Evolutionary conservation across 2,329 filamentous ascomycete species (phyloP).

Genomic region (Keithomyces neogunnii): DNA sequence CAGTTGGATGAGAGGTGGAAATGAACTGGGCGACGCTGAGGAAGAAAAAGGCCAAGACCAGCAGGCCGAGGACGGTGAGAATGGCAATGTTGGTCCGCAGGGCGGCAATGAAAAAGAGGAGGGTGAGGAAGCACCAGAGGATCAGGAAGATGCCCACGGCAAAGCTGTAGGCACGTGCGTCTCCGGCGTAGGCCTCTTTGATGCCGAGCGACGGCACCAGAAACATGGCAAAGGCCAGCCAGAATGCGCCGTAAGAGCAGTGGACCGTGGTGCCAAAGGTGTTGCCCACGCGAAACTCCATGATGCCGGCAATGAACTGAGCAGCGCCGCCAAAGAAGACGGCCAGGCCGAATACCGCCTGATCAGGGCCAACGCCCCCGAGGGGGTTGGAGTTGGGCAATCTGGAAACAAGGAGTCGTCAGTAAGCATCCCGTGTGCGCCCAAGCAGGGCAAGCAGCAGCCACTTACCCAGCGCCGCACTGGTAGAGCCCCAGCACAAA

Average conservation of each 20-base stretch:
- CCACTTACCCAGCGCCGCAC: slow-evolving; percentile 39
- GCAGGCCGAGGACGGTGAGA: slow-evolving; percentile 47
- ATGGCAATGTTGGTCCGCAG: slow-evolving; percentile 51
- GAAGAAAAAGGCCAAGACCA: slow-evolving; percentile 50
- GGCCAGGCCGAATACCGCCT: slow-evolving; percentile 27
- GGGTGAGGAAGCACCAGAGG: slow-evolving; percentile 51
- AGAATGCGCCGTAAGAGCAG: slow-evolving; percentile 54
- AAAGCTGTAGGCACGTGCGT: slow-evolving; percentile 32
- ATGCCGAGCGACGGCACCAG: slow-evolving; percentile 44
- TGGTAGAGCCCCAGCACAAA: slow-evolving; percentile 46
- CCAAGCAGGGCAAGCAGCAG: background rate
- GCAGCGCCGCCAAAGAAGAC: slow-evolving; percentile 54
- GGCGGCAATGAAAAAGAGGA: slow-evolving; percentile 45
- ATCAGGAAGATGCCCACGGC: slow-evolving; percentile 51
- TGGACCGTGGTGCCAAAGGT: slow-evolving; percentile 55
- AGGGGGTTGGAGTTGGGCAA: slow-evolving; percentile 25
- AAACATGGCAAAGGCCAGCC: slow-evolving; percentile 52
- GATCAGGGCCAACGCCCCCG: slow-evolving; percentile 24
- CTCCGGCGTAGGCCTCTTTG: slow-evolving; percentile 31
- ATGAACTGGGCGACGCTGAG: slow-evolving; percentile 50
- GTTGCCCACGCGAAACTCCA: slow-evolving; percentile 46
- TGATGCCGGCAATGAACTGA: slow-evolving; percentile 59
- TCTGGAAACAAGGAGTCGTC: slow-evolving; percentile 9
- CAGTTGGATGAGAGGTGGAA: slow-evolving; percentile 23
- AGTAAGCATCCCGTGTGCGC: background rate